Evolutionary conservation across 164 flowering plant species (phyloP).

Genomic region (Kalanchoe fedtschenkoi): DNA sequence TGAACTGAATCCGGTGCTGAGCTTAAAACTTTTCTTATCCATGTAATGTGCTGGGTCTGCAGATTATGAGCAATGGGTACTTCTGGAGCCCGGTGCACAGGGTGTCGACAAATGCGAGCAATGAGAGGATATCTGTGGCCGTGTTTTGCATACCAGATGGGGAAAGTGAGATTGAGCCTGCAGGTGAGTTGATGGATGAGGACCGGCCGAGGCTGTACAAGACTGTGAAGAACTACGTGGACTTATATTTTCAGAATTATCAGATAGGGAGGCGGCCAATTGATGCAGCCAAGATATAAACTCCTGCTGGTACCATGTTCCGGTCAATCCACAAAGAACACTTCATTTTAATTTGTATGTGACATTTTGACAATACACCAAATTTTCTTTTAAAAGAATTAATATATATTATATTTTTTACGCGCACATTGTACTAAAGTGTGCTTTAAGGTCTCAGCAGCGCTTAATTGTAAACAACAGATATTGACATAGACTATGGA

Average conservation of each 20-base stretch:
- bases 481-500: too few species aligned
- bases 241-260: slow-evolving; percentile 4
- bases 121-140: slow-evolving; percentile 30
- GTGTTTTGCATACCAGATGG: slow-evolving; percentile 22
- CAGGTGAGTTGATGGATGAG: slow-evolving; percentile 20
- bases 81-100: slow-evolving; percentile 55
- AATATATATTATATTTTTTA: too few species aligned
- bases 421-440: too few species aligned
- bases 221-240: slow-evolving; percentile 24
- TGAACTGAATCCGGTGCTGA: neutral
- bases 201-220: slow-evolving; percentile 24
- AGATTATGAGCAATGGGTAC: slow-evolving; percentile 60
- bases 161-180: slow-evolving; percentile 34
- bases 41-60: too few species aligned
- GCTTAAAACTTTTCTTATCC: neutral
- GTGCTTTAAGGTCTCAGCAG: too few species aligned
- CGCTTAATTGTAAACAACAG: too few species aligned
- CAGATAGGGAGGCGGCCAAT: slow-evolving; percentile 17
- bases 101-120: slow-evolving; percentile 29
- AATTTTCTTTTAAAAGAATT: too few species aligned
- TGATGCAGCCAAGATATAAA: slow-evolving; percentile 19
- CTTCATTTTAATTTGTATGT: too few species aligned
- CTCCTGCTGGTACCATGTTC: neutral
- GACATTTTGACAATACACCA: too few species aligned
- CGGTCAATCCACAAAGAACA: too few species aligned